phyloP scores from a whole-genome alignment of 2,329 filamentous ascomycete species.

The Exophiala phaeomuriformis region DNA sequence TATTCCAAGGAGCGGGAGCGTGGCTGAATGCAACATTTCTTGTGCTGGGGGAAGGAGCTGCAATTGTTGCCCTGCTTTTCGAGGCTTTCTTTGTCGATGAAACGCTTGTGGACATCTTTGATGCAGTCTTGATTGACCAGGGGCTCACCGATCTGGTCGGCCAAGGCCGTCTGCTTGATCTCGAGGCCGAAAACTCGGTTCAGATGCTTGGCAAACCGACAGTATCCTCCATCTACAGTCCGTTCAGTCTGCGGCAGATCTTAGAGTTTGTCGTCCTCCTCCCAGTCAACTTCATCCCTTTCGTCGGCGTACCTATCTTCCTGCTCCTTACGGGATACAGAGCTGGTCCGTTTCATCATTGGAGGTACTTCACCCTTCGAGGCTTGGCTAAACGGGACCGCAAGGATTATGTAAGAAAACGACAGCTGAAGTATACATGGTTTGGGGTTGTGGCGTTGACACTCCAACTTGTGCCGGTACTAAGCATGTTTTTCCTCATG shows the following conservation, averaged over 20 bases:
- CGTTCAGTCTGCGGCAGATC: slow-evolving; percentile 87
- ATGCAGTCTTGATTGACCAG: slow-evolving; percentile 72
- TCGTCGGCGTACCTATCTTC: slow-evolving; percentile 76
- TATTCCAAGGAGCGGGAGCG: slow-evolving; percentile 82
- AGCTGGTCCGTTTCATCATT: slow-evolving; percentile 81
- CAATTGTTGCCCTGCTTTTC: slow-evolving; percentile 59
- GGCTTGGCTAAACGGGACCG: slow-evolving; percentile 67
- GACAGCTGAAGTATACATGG: slow-evolving; percentile 81
- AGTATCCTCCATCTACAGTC: slow-evolving; percentile 67
- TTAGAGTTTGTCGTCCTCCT: slow-evolving; percentile 71
- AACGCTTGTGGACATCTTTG: slow-evolving; percentile 72
- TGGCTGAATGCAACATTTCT: slow-evolving; percentile 84
- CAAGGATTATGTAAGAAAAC: slow-evolving; percentile 59
- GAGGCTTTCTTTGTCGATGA: slow-evolving; percentile 78
- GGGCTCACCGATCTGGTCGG: slow-evolving; percentile 62
- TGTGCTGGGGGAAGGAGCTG: slow-evolving; percentile 62
- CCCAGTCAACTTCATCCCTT: slow-evolving; percentile 80
- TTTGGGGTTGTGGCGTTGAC: slow-evolving; percentile 81
- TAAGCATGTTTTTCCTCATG: slow-evolving; percentile 91
- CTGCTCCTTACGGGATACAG: slow-evolving; percentile 80
- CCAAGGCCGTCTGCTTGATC: slow-evolving; percentile 57
- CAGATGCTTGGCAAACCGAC: slow-evolving; percentile 78
- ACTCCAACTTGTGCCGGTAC: slow-evolving; percentile 75
- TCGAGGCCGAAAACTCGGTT: slow-evolving; percentile 60
- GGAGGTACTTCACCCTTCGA: slow-evolving; percentile 77